These are phyloP conservation scores for Parachaetomium inaequale DNA, from an alignment of 495 filamentous ascomycete genomes.

Conservation along the genomic window DNA sequence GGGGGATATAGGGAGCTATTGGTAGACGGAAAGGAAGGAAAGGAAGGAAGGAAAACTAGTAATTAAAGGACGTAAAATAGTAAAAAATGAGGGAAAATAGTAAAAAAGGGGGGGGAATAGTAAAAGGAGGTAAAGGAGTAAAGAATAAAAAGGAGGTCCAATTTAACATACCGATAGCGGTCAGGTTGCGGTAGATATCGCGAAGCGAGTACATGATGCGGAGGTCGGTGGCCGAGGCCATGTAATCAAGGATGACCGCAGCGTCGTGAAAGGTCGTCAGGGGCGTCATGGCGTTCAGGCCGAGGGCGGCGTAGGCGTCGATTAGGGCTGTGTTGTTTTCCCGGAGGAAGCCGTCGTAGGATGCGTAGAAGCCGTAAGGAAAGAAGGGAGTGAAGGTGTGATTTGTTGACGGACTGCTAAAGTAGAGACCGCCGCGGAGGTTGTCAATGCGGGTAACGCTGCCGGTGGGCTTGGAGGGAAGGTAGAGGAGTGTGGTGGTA, in stretches of 20 bases:
- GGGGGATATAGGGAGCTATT: too few species aligned
- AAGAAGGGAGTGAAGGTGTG: conserved; percentile 49
- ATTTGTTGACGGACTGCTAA: conserved; percentile 35
- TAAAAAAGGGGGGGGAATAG: too few species aligned
- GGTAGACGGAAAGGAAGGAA: too few species aligned
- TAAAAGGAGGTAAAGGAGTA: too few species aligned
- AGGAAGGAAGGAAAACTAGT: too few species aligned
- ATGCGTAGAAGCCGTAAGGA: conserved; percentile 62
- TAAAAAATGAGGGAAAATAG: too few species aligned
- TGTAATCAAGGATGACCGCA: conserved; percentile 49
- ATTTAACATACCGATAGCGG: too few species aligned
- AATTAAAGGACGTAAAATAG: too few species aligned
- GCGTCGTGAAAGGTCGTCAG: conserved; percentile 40
- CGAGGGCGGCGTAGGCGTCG: conserved; percentile 48
- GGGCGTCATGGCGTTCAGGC: conserved; percentile 43
- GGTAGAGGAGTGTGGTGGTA: conserved; percentile 48
- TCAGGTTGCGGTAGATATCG: conserved; percentile 54
- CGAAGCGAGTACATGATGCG: conserved; percentile 65
- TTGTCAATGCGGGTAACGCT: conserved; percentile 63
- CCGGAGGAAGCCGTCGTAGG: conserved; percentile 54
- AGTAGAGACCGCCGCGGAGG: conserved; percentile 53
- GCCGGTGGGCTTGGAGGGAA: conserved; percentile 56
- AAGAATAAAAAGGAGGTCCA: too few species aligned
- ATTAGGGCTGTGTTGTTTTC: conserved; percentile 42
- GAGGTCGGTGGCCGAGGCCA: conserved; percentile 45